Evolutionary conservation across 2,329 filamentous ascomycete genomes (phyloP).

Genomic region (Botryosphaeria dothidea): DNA sequence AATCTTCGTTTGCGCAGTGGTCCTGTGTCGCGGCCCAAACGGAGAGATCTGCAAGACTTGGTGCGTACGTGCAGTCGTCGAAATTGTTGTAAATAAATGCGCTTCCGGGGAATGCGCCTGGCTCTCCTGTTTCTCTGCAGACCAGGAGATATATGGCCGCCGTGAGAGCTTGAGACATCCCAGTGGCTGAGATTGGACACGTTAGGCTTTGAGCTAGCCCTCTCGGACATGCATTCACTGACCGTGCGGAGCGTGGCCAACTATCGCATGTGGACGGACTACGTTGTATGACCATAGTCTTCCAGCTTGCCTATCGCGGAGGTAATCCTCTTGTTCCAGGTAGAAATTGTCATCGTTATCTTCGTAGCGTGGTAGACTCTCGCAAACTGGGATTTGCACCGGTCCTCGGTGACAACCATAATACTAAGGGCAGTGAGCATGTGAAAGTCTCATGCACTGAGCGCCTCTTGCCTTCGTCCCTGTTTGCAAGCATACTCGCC

Average conservation of each 20-base stretch:
- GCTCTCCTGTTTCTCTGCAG: conserved; percentile 34
- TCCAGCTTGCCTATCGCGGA: conserved; percentile 22
- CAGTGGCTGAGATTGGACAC: conserved; percentile 22
- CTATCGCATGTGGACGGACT: conserved; percentile 30
- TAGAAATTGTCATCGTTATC: conserved; percentile 23
- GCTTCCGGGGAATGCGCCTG: conserved; percentile 38
- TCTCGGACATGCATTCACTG: not conserved
- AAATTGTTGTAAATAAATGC: conserved; percentile 34
- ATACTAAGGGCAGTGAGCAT: conserved; percentile 6
- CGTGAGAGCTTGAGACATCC: conserved; percentile 45
- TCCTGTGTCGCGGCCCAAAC: conserved; percentile 38
- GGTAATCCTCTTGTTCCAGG: conserved; percentile 23
- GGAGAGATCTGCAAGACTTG: conserved; percentile 38
- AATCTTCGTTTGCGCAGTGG: conserved; percentile 37
- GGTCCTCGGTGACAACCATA: conserved; percentile 22
- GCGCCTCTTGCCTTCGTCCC: not conserved
- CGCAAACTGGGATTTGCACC: conserved; percentile 19
- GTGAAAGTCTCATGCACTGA: not conserved
- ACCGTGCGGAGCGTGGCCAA: conserved; percentile 30
- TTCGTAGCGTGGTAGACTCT: conserved; percentile 17
- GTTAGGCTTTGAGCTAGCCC: not conserved
- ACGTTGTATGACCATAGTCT: conserved; percentile 29
- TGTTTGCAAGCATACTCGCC: conserved; percentile 27
- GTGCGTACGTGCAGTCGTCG: conserved; percentile 37
- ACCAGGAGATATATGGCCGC: conserved; percentile 44